phyloP scores from a whole-genome alignment of 1,284 basidiomycete species.

The Malassezia globosa region DNA sequence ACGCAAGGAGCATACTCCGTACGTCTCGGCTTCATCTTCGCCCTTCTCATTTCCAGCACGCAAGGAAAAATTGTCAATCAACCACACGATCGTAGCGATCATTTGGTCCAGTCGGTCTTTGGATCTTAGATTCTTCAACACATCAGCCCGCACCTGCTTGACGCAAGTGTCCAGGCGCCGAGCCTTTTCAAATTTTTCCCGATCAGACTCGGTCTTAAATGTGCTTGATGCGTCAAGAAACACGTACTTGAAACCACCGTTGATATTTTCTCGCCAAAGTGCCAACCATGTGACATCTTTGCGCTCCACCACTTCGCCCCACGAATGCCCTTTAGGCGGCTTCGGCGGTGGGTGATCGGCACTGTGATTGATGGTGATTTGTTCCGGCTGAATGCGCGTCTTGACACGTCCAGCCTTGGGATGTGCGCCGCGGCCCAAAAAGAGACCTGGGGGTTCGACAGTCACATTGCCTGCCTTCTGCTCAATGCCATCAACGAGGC shows the following conservation, averaged over 20 bases:
- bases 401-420: constrained; percentile 94
- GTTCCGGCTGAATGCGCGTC: constrained; percentile 52
- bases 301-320: constrained; percentile 41
- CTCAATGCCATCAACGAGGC: constrained; percentile 81
- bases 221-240: constrained; percentile 42
- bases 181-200: constrained; percentile 46
- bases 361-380: constrained; percentile 47
- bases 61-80: constrained; percentile 46
- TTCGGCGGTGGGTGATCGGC: constrained; percentile 33
- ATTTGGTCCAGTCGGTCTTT: constrained; percentile 40
- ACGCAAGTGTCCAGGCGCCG: constrained; percentile 39
- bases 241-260: constrained; percentile 44
- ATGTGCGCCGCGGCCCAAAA: constrained; percentile 94
- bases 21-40: constrained; percentile 46
- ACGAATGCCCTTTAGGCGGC: constrained; percentile 39
- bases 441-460: constrained; percentile 91
- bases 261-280: constrained; percentile 46
- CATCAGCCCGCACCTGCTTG: constrained; percentile 34
- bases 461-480: constrained; percentile 98
- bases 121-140: constrained; percentile 38
- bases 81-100: constrained; percentile 46
- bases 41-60: constrained; percentile 47
- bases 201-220: constrained; percentile 45
- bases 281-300: constrained; percentile 46
- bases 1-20: constrained; percentile 44